These are phyloP conservation scores for Tricholoma matsutake DNA, from an alignment of 768 basidiomycete species.

Conservation along the genomic window DNA sequence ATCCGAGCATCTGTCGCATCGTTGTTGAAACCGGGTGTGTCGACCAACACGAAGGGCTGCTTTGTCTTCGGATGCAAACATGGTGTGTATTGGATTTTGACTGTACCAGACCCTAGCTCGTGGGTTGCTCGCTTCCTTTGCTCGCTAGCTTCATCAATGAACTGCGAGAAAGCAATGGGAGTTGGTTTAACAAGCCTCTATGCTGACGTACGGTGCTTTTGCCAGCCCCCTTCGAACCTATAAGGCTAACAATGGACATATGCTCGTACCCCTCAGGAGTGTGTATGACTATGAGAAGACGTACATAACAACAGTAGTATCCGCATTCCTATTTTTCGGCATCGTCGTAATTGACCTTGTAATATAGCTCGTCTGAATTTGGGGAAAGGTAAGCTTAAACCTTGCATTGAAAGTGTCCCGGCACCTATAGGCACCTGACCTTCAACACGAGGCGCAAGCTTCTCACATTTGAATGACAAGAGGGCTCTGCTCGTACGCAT, in stretches of 20 bases:
- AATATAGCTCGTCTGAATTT: background rate
- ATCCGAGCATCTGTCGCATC: background rate
- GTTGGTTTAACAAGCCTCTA: background rate
- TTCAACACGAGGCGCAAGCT: too few species aligned
- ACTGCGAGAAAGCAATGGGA: background rate
- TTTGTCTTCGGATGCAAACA: background rate
- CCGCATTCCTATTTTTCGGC: background rate
- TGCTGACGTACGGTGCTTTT: background rate
- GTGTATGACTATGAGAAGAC: background rate
- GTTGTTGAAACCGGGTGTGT: background rate
- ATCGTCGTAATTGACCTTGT: background rate
- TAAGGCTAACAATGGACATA: background rate
- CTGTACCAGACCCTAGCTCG: background rate
- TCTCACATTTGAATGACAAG: too few species aligned
- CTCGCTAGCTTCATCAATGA: background rate
- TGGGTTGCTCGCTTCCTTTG: background rate
- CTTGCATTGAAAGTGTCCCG: too few species aligned
- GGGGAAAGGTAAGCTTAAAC: too few species aligned
- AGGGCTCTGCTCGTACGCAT: too few species aligned
- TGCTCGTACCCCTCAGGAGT: background rate
- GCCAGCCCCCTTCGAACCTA: background rate
- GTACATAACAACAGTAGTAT: background rate
- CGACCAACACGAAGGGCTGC: background rate
- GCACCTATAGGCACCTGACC: too few species aligned
- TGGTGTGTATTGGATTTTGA: background rate